These are phyloP conservation scores for Elasticomyces elasticus DNA, from an alignment of 495 filamentous ascomycete species.

Conservation along the genomic window DNA sequence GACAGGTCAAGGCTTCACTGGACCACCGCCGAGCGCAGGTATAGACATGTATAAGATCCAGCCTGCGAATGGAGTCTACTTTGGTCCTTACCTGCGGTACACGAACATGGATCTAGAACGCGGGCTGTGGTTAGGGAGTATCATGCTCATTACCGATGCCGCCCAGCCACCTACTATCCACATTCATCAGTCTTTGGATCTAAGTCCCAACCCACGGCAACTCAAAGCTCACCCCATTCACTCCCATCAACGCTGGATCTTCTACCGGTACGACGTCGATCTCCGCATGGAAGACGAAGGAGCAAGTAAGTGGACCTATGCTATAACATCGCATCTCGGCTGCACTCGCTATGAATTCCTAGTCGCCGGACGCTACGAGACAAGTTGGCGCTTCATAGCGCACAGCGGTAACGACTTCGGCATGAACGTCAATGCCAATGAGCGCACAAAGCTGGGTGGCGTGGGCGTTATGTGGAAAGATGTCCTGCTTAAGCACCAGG, in stretches of 20 bases:
- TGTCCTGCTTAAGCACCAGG: slow-evolving; percentile 91
- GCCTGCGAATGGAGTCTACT: slow-evolving; percentile 96
- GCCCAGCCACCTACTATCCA: slow-evolving; percentile 91
- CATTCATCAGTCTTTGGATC: slow-evolving; percentile 80
- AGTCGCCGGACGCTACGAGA: slow-evolving; percentile 83
- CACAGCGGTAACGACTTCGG: slow-evolving; percentile 95
- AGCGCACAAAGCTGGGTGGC: slow-evolving; percentile 74
- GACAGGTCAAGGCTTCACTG: slow-evolving; percentile 59
- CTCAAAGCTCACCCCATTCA: slow-evolving; percentile 75
- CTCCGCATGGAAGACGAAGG: slow-evolving; percentile 76
- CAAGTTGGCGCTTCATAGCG: slow-evolving; percentile 92
- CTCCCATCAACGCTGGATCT: slow-evolving; percentile 84
- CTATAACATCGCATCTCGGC: slow-evolving; percentile 90
- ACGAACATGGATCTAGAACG: slow-evolving; percentile 94
- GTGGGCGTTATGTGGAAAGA: slow-evolving; percentile 98
- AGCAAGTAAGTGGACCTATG: slow-evolving; percentile 92
- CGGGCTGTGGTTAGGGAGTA: slow-evolving; percentile 78
- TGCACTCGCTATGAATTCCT: slow-evolving; percentile 97
- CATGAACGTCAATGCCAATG: slow-evolving; percentile 71
- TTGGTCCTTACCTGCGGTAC: slow-evolving; percentile 90
- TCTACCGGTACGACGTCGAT: slow-evolving; percentile 92
- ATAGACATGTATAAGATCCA: slow-evolving; percentile 87
- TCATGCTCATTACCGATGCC: slow-evolving; percentile 76
- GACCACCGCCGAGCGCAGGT: slow-evolving; percentile 75
- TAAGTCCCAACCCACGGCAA: slow-evolving; percentile 88